These are phyloP conservation scores for Candida sphagnicola DNA, from an alignment of 805 yeast genomes.

Conservation along the genomic window DNA sequence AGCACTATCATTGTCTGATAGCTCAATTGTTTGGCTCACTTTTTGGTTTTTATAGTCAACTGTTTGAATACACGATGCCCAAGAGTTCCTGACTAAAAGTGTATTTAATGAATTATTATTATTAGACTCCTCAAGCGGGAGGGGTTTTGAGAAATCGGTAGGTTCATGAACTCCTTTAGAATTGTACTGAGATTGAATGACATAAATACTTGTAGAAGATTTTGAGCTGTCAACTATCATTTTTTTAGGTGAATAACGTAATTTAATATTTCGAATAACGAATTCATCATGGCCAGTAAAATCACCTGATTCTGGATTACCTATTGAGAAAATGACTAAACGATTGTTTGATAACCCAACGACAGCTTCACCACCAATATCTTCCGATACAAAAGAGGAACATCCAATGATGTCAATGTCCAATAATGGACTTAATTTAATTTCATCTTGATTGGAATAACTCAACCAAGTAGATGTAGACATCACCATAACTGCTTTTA, in stretches of 20 bases:
- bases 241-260: conserved; percentile 50
- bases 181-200: conserved; percentile 45
- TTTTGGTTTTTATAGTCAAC: conserved; percentile 32
- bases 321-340: conserved; percentile 54
- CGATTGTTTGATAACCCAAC: conserved; percentile 55
- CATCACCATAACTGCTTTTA: conserved; percentile 42
- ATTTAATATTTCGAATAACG: conserved; percentile 26
- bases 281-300: conserved; percentile 25
- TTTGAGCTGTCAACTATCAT: conserved; percentile 22
- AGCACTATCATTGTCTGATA: conserved; percentile 41
- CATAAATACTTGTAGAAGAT: conserved; percentile 27
- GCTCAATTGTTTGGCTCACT: conserved; percentile 41
- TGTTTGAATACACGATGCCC: conserved; percentile 57
- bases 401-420: conserved; percentile 43
- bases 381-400: conserved; percentile 58
- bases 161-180: conserved; percentile 25
- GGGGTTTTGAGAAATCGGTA: conserved; percentile 10
- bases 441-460: conserved; percentile 29
- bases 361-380: conserved; percentile 54
- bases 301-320: conserved; percentile 29
- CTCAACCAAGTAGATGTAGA: conserved; percentile 58
- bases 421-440: conserved; percentile 46
- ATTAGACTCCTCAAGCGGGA: conserved; percentile 6
- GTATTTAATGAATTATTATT: conserved; percentile 27
- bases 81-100: conserved; percentile 39